Evolutionary conservation across 495 filamentous ascomycete genomes (phyloP).

Genomic region (Tuber umbilicatum): DNA sequence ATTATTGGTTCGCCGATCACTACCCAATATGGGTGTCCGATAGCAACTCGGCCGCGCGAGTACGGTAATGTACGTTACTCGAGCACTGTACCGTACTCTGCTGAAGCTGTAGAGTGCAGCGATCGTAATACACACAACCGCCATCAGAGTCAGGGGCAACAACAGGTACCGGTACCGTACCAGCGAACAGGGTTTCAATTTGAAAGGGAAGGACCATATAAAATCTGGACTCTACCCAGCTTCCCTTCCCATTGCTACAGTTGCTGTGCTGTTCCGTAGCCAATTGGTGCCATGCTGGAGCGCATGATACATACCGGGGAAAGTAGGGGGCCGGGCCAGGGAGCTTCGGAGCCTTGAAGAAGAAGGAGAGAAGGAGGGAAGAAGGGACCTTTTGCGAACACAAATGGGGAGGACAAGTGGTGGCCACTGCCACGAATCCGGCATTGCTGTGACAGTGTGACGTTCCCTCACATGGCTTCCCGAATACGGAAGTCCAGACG

Average conservation of each 20-base stretch:
- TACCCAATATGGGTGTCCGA: no score
- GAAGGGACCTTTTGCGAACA: slow-evolving; percentile 1
- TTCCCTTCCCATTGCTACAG: background rate
- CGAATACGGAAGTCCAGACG: background rate
- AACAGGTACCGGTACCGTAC: background rate
- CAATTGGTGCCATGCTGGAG: background rate
- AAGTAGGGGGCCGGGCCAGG: background rate
- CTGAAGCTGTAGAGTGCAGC: background rate
- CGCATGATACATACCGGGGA: no score
- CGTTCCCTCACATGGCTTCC: background rate
- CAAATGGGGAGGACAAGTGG: background rate
- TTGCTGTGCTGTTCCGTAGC: background rate
- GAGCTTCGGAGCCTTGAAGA: background rate
- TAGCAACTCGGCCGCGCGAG: no score
- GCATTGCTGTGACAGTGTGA: background rate
- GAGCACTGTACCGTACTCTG: background rate
- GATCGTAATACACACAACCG: background rate
- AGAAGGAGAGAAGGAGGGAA: background rate
- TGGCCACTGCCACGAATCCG: background rate
- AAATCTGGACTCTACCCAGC: background rate
- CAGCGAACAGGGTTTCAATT: background rate
- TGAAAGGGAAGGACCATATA: background rate
- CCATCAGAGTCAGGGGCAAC: background rate
- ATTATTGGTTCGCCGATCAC: no score
- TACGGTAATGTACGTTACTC: background rate